Evolutionary conservation across 2,329 filamentous ascomycete species (phyloP).

Genomic region (Ambrosiella cleistominuta): DNA sequence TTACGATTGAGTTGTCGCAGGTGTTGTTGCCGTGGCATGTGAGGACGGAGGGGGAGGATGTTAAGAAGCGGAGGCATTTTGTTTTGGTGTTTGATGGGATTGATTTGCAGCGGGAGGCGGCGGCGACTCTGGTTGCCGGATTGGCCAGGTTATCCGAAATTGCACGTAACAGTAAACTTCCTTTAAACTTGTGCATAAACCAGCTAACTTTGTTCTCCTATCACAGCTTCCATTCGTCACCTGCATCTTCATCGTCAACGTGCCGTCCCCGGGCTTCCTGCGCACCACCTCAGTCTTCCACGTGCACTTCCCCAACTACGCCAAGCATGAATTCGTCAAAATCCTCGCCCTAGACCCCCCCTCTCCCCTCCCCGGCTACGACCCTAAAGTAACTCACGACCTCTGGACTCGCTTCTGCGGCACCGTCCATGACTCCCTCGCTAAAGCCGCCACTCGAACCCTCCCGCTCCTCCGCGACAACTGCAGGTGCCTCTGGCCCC

Average conservation of each 20-base stretch:
- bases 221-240: constrained; percentile 62
- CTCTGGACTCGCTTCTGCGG: constrained; percentile 68
- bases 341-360: constrained; percentile 48
- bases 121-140: constrained; percentile 61
- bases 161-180: constrained; percentile 29
- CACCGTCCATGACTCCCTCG: constrained; percentile 74
- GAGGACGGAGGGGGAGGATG: constrained; percentile 1
- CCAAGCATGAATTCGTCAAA: constrained; percentile 57
- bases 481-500: constrained; percentile 63
- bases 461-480: constrained; percentile 54
- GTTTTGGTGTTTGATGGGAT: constrained; percentile 77
- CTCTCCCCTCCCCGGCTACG: constrained; percentile 30
- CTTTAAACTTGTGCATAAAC: neutral
- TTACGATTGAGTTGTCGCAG: constrained; percentile 54
- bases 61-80: constrained; percentile 31
- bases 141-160: constrained; percentile 67
- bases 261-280: constrained; percentile 51
- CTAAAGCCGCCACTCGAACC: constrained; percentile 63
- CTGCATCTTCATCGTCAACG: constrained; percentile 58
- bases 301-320: constrained; percentile 71
- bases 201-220: constrained; percentile 8
- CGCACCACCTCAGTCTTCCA: constrained; percentile 55
- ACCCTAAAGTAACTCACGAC: constrained; percentile 38
- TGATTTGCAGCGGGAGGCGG: constrained; percentile 65
- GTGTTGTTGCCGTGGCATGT: constrained; percentile 26